Evolutionary conservation across 2,329 filamentous ascomycete species (phyloP).

Genomic region (Chaetoscypha palmicola): DNA sequence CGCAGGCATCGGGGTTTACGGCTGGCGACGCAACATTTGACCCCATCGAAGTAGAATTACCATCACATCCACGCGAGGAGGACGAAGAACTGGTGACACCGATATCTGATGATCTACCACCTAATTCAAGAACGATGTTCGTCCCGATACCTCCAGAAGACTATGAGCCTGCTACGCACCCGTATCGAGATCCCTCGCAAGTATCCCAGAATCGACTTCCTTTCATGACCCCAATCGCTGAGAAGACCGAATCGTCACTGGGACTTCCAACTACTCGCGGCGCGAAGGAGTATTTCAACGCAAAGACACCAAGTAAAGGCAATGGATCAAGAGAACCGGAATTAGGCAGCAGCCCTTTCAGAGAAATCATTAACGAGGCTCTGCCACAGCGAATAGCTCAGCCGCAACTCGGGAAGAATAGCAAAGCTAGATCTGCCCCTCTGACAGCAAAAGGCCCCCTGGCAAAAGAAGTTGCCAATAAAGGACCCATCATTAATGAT

Average conservation of each 20-base stretch:
- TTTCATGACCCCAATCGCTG: constrained; percentile 98
- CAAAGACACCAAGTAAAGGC: constrained; percentile 70
- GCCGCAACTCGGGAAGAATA: constrained; percentile 43
- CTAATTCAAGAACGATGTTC: constrained; percentile 52
- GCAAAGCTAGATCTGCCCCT: constrained; percentile 35
- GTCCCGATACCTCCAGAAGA: constrained; percentile 79
- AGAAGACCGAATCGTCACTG: constrained; percentile 85
- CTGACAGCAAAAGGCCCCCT: constrained; percentile 26
- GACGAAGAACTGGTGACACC: constrained; percentile 41
- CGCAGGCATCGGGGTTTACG: constrained; percentile 35
- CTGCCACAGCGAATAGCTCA: constrained; percentile 44
- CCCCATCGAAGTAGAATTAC: constrained; percentile 27
- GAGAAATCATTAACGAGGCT: constrained; percentile 52
- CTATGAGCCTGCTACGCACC: constrained; percentile 70
- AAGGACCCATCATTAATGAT: constrained; percentile 74
- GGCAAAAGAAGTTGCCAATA: constrained; percentile 40
- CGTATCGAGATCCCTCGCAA: constrained; percentile 73
- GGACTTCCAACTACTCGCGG: constrained; percentile 53
- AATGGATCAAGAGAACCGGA: constrained; percentile 26
- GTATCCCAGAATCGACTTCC: constrained; percentile 85
- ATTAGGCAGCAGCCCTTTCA: constrained; percentile 61
- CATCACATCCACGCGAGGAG: constrained; percentile 27
- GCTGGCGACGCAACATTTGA: constrained; percentile 33
- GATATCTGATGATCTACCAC: constrained; percentile 32
- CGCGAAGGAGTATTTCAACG: constrained; percentile 51